Conservation (phyloP, 1,284 basidiomycete species). For the Lentinula novae-zelandiae region DNA sequence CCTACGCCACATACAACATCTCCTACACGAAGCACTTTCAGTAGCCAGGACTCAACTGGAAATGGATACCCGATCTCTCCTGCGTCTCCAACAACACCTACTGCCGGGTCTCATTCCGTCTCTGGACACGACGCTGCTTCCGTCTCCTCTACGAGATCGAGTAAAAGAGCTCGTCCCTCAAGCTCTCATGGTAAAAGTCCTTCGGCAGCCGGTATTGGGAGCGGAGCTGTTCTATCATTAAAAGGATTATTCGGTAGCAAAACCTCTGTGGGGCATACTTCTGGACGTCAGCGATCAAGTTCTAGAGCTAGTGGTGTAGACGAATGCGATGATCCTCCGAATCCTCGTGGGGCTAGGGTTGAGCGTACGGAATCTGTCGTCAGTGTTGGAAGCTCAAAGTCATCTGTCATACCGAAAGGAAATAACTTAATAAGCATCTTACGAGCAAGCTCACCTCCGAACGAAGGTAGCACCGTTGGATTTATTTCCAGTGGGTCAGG, state of each 20-base stretch:
- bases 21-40: conserved; percentile 18
- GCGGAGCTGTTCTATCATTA: conserved; percentile 41
- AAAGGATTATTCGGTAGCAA: conserved; percentile 51
- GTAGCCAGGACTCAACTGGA: conserved; percentile 6
- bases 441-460: conserved; percentile 28
- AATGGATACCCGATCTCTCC: conserved; percentile 11
- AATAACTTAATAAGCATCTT: conserved; percentile 52
- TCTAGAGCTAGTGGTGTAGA: conserved; percentile 46
- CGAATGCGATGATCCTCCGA: conserved; percentile 15
- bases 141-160: conserved; percentile 4
- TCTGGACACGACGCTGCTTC: conserved; percentile 11
- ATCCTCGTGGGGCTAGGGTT: conserved; percentile 36
- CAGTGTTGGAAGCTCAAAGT: not conserved
- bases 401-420: conserved; percentile 18
- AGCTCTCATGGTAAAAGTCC: not conserved
- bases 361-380: conserved; percentile 30
- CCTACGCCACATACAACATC: conserved; percentile 17
- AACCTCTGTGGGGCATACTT: conserved; percentile 6
- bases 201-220: not conserved
- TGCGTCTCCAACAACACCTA: conserved; percentile 8
- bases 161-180: conserved; percentile 1
- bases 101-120: not conserved
- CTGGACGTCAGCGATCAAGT: conserved; percentile 53
- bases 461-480: not conserved
- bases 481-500: not conserved